Conservation (phyloP, 1,139 yeast species). For the Candida smagusa region DNA sequence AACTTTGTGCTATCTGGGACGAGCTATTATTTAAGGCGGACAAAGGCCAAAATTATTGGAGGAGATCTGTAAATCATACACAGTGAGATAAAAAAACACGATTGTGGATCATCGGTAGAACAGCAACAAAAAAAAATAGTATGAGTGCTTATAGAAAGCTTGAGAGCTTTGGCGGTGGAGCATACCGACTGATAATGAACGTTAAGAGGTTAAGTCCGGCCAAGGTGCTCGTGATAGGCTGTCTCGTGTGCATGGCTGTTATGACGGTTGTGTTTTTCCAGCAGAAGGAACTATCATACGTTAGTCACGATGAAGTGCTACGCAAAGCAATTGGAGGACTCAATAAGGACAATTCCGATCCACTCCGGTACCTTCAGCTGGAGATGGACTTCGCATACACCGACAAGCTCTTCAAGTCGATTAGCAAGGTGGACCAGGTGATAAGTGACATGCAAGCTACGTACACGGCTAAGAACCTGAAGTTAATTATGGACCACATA, state of each 20-base stretch:
- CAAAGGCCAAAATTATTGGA: no score
- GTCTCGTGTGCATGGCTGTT: background rate
- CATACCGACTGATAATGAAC: background rate
- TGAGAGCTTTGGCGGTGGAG: no score
- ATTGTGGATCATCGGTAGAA: no score
- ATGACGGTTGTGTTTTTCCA: background rate
- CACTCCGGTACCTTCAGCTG: conserved; percentile 6
- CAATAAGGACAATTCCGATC: conserved; percentile 6
- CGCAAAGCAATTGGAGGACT: conserved; percentile 3
- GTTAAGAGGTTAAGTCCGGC: conserved; percentile 2
- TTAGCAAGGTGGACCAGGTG: conserved; percentile 6
- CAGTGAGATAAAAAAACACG: no score
- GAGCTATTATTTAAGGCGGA: background rate
- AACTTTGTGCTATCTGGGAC: background rate
- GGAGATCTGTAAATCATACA: no score
- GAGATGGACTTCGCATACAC: conserved; percentile 10
- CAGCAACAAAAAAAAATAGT: no score
- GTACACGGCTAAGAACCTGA: conserved; percentile 5
- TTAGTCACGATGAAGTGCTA: conserved; percentile 5
- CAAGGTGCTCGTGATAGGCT: conserved; percentile 1
- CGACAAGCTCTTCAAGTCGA: conserved; percentile 6
- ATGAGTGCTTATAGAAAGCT: no score
- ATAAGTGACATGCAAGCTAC: conserved; percentile 6
- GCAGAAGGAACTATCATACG: background rate
- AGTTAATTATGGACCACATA: conserved; percentile 6